Conservation (phyloP, 2,329 filamentous ascomycete genomes). For the Claviceps arundinis region DNA sequence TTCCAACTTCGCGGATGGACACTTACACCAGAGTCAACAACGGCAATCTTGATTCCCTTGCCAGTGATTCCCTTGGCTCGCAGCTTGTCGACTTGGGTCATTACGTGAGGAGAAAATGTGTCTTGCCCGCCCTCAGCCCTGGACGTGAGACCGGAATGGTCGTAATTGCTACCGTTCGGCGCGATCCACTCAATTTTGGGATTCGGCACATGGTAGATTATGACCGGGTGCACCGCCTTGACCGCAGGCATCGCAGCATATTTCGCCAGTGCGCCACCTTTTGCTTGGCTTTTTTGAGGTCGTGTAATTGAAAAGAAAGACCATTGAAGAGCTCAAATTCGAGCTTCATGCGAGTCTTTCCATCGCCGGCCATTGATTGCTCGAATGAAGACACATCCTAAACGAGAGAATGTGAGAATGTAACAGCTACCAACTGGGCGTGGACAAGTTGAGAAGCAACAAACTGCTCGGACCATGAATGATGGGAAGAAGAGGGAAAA, state of each 20-base stretch:
- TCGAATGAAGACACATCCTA: slow-evolving; percentile 9
- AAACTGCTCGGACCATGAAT: not conserved
- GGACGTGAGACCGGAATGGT: slow-evolving; percentile 8
- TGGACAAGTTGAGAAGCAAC: no score
- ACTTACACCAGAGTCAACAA: slow-evolving; percentile 42
- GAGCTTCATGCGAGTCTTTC: slow-evolving; percentile 32
- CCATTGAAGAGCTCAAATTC: slow-evolving; percentile 40
- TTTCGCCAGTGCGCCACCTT: slow-evolving; percentile 25
- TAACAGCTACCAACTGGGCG: no score
- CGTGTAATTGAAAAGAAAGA: slow-evolving; percentile 37
- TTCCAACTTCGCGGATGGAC: slow-evolving; percentile 9
- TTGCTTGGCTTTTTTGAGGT: slow-evolving; percentile 29
- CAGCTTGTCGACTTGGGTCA: slow-evolving; percentile 43
- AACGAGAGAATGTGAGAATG: no score
- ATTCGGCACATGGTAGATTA: slow-evolving; percentile 30
- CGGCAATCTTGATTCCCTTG: slow-evolving; percentile 37
- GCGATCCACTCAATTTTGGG: slow-evolving; percentile 33
- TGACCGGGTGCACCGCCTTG: slow-evolving; percentile 36
- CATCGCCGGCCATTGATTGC: slow-evolving; percentile 17
- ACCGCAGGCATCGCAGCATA: slow-evolving; percentile 30
- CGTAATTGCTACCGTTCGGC: slow-evolving; percentile 11
- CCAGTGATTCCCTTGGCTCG: slow-evolving; percentile 33
- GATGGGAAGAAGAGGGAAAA: no score
- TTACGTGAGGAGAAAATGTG: slow-evolving; percentile 36
- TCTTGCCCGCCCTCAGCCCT: slow-evolving; percentile 16